Base-by-base conservation (phyloP, 164 flowering plant genomes). In the Piper longum region DNA sequence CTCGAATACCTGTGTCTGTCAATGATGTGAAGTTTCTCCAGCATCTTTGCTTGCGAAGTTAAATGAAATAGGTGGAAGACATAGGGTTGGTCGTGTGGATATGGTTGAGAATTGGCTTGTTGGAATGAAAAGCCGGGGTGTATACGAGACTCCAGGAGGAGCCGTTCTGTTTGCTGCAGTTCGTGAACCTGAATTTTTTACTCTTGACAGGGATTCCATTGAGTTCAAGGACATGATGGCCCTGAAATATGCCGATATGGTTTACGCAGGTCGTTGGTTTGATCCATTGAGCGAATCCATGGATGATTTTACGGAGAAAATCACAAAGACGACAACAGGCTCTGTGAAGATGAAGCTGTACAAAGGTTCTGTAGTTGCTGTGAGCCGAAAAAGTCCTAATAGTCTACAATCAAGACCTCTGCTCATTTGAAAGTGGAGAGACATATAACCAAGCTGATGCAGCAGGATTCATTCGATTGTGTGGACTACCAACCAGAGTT, bases 111-210 rank as follows among this genome's bases (percentile, higher is more conserved):
- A 92, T 66, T 78, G 19, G 36, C 82, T 92, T 18, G 98, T 92
- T 43, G 98, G 98, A 8, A 92, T 92, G 97, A 92, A 92, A 70
- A 89, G 96, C 70, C 96, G 98, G 18, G 97, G 98, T 14, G 95
- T 92, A 8, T 92, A 92, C 66, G 98, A 92, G 72, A 92, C 98
- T 58, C 98, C 97, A 1, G 98, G 98, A 12, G 98, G 97, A 2
- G 88, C 98, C 54, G 82, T 92, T 65, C 87, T 92, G 26, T 88
- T 79, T 70, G 17, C 84, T 4, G 97, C 96, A 26, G 89, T 62
- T 0, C 83, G 80, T 0, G 98, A 92, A 64, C 89, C 89, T 1
- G 97, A 92, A 75, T 81, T 96, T 43, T 70, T 93, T 7, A 93
- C 98, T 0, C 90, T 93, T 16, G 98, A 93, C 54, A 79, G 98